phyloP scores from a whole-genome alignment of 2,329 filamentous ascomycete genomes.

The Alternaria panax region DNA sequence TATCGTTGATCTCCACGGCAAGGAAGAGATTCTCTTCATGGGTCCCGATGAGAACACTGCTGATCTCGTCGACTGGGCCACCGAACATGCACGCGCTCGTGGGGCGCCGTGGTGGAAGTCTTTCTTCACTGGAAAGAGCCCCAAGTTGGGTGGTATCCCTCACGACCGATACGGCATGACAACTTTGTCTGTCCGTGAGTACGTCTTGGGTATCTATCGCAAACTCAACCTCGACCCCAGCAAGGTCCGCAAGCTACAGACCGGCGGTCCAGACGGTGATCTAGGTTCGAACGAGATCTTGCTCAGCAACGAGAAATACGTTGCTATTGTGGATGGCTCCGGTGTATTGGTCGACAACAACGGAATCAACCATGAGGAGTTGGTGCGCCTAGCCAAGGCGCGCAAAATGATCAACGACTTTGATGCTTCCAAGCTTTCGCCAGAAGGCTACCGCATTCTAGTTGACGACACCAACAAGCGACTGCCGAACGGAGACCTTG shows the following conservation, averaged over 20 bases:
- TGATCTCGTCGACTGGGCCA: conserved; percentile 98
- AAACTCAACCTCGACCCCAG: conserved; percentile 90
- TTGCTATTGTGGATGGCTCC: conserved; percentile 91
- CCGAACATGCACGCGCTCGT: conserved; percentile 84
- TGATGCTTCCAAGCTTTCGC: conserved; percentile 83
- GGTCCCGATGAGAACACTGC: conserved; percentile 99
- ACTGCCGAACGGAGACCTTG: conserved; percentile 84
- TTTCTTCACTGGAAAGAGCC: conserved; percentile 99
- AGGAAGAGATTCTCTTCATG: conserved; percentile 98
- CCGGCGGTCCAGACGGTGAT: conserved; percentile 94
- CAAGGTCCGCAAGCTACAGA: conserved; percentile 92
- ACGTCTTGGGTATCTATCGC: conserved; percentile 94
- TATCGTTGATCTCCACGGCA: conserved; percentile 92
- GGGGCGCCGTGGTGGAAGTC: conserved; percentile 99
- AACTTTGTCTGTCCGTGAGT: conserved; percentile 93
- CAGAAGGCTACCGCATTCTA: conserved; percentile 87
- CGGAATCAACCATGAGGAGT: conserved; percentile 83
- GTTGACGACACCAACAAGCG: conserved; percentile 89
- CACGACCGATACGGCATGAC: conserved; percentile 99
- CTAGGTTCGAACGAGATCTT: conserved; percentile 98
- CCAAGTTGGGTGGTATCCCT: conserved; percentile 92
- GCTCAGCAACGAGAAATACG: conserved; percentile 94
- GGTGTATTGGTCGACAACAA: conserved; percentile 94
- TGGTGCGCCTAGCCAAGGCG: conserved; percentile 82
- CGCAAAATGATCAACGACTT: conserved; percentile 91